Conservation (phyloP, 2,329 filamentous ascomycete genomes). For the Didymella exigua region DNA sequence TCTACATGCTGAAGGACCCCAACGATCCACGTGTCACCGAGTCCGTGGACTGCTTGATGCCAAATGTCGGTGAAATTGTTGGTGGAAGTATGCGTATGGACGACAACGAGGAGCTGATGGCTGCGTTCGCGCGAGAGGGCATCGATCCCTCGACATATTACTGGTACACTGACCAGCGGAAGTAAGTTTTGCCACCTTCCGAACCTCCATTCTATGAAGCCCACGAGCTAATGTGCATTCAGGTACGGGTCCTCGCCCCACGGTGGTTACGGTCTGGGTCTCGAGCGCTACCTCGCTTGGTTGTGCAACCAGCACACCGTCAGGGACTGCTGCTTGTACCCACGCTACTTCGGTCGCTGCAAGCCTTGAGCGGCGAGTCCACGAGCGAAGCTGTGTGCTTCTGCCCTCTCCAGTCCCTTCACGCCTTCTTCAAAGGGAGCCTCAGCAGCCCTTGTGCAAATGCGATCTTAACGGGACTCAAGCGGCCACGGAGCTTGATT, state of each 20-base stretch:
- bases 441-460: background rate
- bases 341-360: constrained; percentile 80
- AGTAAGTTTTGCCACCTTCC: constrained; percentile 64
- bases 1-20: constrained; percentile 95
- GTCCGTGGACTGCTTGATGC: constrained; percentile 86
- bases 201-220: no score
- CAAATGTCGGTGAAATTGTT: constrained; percentile 95
- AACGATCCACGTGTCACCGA: constrained; percentile 85
- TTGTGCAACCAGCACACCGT: constrained; percentile 70
- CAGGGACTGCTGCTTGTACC: constrained; percentile 74
- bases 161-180: constrained; percentile 98
- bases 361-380: constrained; percentile 63
- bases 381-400: background rate
- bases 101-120: constrained; percentile 82
- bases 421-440: background rate
- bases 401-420: background rate
- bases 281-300: constrained; percentile 79
- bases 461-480: background rate
- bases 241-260: constrained; percentile 92
- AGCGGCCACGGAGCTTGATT: background rate
- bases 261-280: constrained; percentile 89
- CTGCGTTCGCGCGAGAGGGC: constrained; percentile 82
- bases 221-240: constrained; percentile 25
- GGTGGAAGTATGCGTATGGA: constrained; percentile 97
- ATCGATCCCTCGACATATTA: constrained; percentile 88